These are phyloP conservation scores for Fusarium paranaense DNA, from an alignment of 2,329 filamentous ascomycete species.

Conservation along the genomic window DNA sequence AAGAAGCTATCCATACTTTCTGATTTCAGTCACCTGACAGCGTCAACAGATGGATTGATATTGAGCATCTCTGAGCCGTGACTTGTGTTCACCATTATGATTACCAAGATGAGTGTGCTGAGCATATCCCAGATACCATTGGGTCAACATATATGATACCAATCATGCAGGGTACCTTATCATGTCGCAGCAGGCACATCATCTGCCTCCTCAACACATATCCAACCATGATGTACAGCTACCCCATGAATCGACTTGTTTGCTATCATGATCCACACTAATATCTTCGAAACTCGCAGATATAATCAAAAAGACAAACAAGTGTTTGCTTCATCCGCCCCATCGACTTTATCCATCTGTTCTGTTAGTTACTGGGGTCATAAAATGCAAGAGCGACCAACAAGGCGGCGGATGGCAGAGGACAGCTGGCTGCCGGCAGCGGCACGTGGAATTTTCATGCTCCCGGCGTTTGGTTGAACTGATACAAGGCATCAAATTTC, in stretches of 20 bases:
- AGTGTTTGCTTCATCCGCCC: background rate
- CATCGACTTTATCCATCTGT: background rate
- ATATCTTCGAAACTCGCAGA: background rate
- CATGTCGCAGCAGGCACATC: background rate
- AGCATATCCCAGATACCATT: background rate
- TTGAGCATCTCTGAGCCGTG: background rate
- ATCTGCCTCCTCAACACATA: background rate
- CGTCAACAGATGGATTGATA: background rate
- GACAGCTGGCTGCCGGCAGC: constrained; percentile 10
- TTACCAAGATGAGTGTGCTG: background rate
- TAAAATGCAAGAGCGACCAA: constrained; percentile 1
- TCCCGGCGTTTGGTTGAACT: constrained; percentile 5
- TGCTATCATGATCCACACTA: background rate
- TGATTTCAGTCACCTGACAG: background rate
- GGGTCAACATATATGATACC: background rate
- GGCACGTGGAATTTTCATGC: constrained; percentile 25
- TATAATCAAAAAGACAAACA: background rate
- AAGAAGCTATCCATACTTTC: background rate
- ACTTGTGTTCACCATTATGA: background rate
- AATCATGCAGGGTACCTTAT: background rate
- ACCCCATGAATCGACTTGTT: background rate
- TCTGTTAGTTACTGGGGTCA: background rate
- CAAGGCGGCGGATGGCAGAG: background rate
- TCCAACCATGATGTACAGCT: background rate
- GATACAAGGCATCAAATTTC: background rate